Evolutionary conservation across 352 stramenopile genomes (phyloP).

Genomic region (Pythium scleroteichum): DNA sequence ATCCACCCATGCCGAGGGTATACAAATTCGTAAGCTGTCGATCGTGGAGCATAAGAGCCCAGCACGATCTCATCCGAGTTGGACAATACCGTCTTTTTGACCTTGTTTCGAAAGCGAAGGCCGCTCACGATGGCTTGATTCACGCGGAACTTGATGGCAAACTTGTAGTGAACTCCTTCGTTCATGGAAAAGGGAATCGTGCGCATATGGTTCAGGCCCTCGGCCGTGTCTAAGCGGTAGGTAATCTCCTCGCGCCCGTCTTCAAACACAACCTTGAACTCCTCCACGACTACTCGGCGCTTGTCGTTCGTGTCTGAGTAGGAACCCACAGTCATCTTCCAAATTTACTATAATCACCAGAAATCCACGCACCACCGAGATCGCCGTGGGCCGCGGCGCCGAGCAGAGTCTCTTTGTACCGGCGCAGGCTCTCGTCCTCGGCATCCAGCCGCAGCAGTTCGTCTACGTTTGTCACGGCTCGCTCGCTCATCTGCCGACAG

Average conservation of each 20-base stretch:
- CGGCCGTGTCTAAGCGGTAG: slow-evolving; percentile 70
- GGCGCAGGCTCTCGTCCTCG: slow-evolving; percentile 78
- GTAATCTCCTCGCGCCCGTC: slow-evolving; percentile 60
- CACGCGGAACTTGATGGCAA: slow-evolving; percentile 81
- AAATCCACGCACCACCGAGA: slow-evolving; percentile 52
- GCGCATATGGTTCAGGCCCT: slow-evolving; percentile 69
- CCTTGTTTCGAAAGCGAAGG: slow-evolving; percentile 84
- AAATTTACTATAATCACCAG: too few species aligned
- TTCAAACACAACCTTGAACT: slow-evolving; percentile 88
- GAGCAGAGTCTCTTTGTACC: slow-evolving; percentile 87
- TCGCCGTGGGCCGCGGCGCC: slow-evolving; percentile 78
- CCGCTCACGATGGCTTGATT: slow-evolving; percentile 86
- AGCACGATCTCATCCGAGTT: slow-evolving; percentile 80
- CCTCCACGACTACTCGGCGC: slow-evolving; percentile 77
- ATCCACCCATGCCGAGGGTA: slow-evolving; percentile 82
- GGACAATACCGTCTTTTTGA: slow-evolving; percentile 81
- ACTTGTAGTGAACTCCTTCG: slow-evolving; percentile 83
- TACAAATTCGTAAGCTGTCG: slow-evolving; percentile 74
- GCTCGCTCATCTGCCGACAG: slow-evolving; percentile 54
- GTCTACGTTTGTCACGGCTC: slow-evolving; percentile 60
- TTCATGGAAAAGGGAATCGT: slow-evolving; percentile 73
- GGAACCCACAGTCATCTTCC: not conserved
- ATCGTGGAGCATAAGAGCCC: slow-evolving; percentile 80
- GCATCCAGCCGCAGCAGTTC: slow-evolving; percentile 77
- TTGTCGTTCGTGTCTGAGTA: slow-evolving; percentile 49